Base-by-base conservation (phyloP, 1,284 basidiomycete genomes). In the Heterobasidion irregulare region DNA sequence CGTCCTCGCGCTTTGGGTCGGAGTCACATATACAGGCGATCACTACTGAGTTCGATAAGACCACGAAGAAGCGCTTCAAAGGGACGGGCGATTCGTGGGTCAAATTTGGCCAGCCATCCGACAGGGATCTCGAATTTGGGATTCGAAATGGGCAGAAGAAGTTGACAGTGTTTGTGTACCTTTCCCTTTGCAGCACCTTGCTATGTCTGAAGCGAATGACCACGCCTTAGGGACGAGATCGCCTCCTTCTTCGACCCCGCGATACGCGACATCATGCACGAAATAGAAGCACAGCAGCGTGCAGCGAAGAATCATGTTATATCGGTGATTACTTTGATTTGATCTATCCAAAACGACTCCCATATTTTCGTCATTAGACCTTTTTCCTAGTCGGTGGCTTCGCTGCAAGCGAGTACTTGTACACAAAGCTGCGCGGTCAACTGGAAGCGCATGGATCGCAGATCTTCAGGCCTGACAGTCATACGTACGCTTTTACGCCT, bases 361-460 rank as follows among this genome's bases (percentile, higher is more conserved):
- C 16, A 44, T 44, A 4, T 44, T 6, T 44, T 6, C 8, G 64
- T 72, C 32, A 78, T 13, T 38, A 75, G 74, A 68, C 63, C 26
- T 65, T 71, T 35, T 63, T 70, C 54, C 61, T 74, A 5, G 69
- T 74, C 7, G 78, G 78, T 7, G 79, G 78, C 0, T 80, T 78
- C 61, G 77, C 74, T 9, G 76, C 77, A 1, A 79, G 75, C 58
- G 75, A 79, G 19, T 79, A 73, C 71, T 64, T 80, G 7, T 78
- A 72, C 59, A 58, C 63, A 0, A 64, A 65, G 41, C 70, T 80
- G 0, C 68, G 67, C 52, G 59, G 58, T 34, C 57, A 65, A 33
- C 61, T 77, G n/a, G 62, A 64, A 2, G 41, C 58, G 9, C 55
- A 63, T 0, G 66, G 67, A 32, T 53, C 75, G 33, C 60, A 48